Evolutionary conservation across 1,284 basidiomycete species (phyloP), one percentile per base, ranked within the genome.

Genomic region (Erythrobasidium hasegawianum): DNA sequence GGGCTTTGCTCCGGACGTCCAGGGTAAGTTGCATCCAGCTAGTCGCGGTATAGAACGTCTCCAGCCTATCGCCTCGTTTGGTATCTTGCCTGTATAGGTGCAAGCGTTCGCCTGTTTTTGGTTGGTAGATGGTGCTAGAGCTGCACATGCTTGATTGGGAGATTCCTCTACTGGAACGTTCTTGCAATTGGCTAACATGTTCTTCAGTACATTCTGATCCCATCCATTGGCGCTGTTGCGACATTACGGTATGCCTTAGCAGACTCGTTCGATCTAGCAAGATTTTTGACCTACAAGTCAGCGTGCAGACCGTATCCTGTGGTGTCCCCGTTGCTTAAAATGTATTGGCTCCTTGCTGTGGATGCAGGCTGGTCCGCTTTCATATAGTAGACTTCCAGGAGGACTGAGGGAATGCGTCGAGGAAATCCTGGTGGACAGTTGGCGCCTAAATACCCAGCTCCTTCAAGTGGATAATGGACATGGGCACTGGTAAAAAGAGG

Each of bases 11-110:
- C 45, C 54, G 16, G 41, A 56, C 16, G 39, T 41, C 52, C 54
- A 64, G 18, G 53, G 53, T 20, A 64, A 41, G 43, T 64, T 64
- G 27, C 61, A 64, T 39, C 61, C 61, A 18, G 61, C 53, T 16
- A 64, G 39, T 22, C 56, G 47, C 33, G 14, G 43, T n/a, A 64
- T 22, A 38, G 61, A 26, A 4, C 38, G 13, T 13, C 22, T 47
- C 9, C 27, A 27, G 20, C 61, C 61, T 16, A 64, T 43, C 16
- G 52, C 22, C 41, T 64, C 61, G 41, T 64, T 41, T 3, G 61
- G 61, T n/a, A 64, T 57, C 54, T 45, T 57, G 40, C 43, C 43
- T 54, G 43, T 24, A 22, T 57, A 64, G 11, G 24, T 18, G 27
- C 61, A 64, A 8, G 22, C 16, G 40, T 56, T 39, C 9, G 49